Base-by-base conservation (phyloP, 2,329 filamentous ascomycete species). In the Monosporascus cannonballus region DNA sequence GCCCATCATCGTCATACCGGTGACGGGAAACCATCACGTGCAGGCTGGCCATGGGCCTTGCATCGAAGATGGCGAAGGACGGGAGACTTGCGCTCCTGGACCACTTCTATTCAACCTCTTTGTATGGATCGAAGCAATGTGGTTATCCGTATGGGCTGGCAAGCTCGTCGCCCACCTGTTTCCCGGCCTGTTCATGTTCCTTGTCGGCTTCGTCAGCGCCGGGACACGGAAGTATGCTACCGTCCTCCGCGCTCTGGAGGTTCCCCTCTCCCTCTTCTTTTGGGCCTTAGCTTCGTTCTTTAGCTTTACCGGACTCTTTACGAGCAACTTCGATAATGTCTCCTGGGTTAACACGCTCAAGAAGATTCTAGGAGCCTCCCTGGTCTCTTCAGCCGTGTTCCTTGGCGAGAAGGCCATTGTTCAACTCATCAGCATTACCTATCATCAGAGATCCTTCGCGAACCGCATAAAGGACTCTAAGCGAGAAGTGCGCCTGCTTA, bases 401-500 rank as follows among this genome's bases (percentile, higher is more conserved):
- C 78, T 93, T 17, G 83, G 74, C n/a, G 89, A 94, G 70, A 90
- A 90, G 70, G 76, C 86, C 54, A 77, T 93, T 57, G 85, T 94
- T 36, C 89, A 93, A 69, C 76, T 93, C 55, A 91, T 94, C 67
- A 89, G 87, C 64, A 88, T 94, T 68, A 87, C 86, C 55, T 94
- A 94, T 67, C 89, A 94, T 68, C 85, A 90, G 64, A 85, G 90
- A 59, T 91, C 90, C 47, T 94, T 94, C 69, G 84, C 88, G 61
- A 82, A 84, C 58, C 77, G 84, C 49, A 97, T 99, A 76, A 89
- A 90, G 69, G 86, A 90, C 42, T 96, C 91, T 24, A 97, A 99
- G 75, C 86, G 83, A 52, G 89, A 93, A 60, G 81, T 97, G 47
- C 81, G 84, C 64, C 80, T 97, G 2, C 77, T 99, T 2, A 86